Evolutionary conservation across 495 filamentous ascomycete species (phyloP).

Genomic region (Hypoxylon fuscum): DNA sequence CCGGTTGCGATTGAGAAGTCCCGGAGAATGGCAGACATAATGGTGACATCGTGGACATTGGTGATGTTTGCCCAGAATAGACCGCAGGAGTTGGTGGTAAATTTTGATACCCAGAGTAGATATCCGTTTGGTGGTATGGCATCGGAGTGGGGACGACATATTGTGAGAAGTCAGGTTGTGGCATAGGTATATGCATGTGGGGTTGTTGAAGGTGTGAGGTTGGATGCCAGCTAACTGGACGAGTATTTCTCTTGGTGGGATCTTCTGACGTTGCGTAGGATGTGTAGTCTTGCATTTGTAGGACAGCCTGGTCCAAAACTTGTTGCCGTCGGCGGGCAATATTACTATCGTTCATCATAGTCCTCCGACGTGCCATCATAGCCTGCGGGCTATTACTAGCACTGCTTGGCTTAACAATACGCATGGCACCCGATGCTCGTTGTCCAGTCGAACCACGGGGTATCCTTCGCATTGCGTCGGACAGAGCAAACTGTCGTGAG

Average conservation of each 20-base stretch:
- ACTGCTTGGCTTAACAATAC: slow-evolving; percentile 73
- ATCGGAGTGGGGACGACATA: slow-evolving; percentile 42
- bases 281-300: slow-evolving; percentile 45
- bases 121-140: slow-evolving; percentile 48
- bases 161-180: slow-evolving; percentile 44
- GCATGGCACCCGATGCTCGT: slow-evolving; percentile 53
- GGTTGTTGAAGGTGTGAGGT: slow-evolving; percentile 52
- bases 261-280: slow-evolving; percentile 45
- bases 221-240: slow-evolving; percentile 80
- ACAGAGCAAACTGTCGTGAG: slow-evolving; percentile 48
- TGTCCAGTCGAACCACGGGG: slow-evolving; percentile 53
- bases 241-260: slow-evolving; percentile 44
- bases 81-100: slow-evolving; percentile 52
- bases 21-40: slow-evolving; percentile 48
- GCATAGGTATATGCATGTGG: slow-evolving; percentile 49
- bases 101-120: slow-evolving; percentile 49
- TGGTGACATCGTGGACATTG: slow-evolving; percentile 52
- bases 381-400: slow-evolving; percentile 74
- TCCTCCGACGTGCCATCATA: slow-evolving; percentile 61
- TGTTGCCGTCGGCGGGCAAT: slow-evolving; percentile 47
- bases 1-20: slow-evolving; percentile 26
- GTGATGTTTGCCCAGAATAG: slow-evolving; percentile 59
- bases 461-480: slow-evolving; percentile 48
- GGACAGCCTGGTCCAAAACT: slow-evolving; percentile 46
- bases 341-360: slow-evolving; percentile 61